phyloP scores from a whole-genome alignment of 2,329 filamentous ascomycete genomes.

The Fusarium algeriense region DNA sequence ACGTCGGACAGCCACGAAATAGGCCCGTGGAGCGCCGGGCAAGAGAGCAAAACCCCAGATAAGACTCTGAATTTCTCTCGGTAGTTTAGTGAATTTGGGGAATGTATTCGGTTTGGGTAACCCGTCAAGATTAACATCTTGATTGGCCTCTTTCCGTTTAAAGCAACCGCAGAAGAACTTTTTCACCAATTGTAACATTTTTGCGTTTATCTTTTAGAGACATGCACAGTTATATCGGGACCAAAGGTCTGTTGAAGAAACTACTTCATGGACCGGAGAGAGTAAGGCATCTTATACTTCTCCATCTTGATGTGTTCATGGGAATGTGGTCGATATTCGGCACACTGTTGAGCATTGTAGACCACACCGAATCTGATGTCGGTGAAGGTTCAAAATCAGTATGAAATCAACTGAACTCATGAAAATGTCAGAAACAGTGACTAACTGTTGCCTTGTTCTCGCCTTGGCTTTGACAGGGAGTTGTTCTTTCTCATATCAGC shows the following conservation, averaged over 20 bases:
- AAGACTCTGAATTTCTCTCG: background rate
- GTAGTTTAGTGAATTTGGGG: fast-evolving
- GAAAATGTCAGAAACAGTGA: too few relatives aligned
- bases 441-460: too few relatives aligned
- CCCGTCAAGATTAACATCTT: background rate
- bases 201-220: background rate
- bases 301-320: background rate
- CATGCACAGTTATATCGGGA: too few relatives aligned
- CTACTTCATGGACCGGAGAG: background rate
- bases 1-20: background rate
- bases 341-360: background rate
- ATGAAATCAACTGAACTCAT: too few relatives aligned
- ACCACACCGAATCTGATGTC: too few relatives aligned
- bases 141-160: background rate
- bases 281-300: background rate
- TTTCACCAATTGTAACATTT: background rate
- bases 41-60: background rate
- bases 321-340: background rate
- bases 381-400: too few relatives aligned
- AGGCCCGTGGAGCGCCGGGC: background rate
- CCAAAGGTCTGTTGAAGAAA: too few relatives aligned
- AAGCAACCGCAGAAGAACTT: background rate
- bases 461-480: too few relatives aligned
- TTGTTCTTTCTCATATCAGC: too few relatives aligned
- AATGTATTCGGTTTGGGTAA: background rate